Conservation (phyloP, 225 moss, liverwort and hornwort species). For the Thuidium tamariscinum region DNA sequence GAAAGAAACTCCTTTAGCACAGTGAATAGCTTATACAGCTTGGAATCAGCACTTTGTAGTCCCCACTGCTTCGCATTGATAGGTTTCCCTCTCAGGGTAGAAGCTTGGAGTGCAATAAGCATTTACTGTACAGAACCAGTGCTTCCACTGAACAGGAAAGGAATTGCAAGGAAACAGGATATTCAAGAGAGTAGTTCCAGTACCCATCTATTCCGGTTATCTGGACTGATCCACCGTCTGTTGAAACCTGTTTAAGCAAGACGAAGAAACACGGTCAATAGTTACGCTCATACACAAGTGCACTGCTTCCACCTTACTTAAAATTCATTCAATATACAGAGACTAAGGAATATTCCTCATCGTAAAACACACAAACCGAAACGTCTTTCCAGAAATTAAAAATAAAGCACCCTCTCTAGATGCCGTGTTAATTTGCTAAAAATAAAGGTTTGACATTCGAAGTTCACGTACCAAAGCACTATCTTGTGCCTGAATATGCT, state of each 20-base stretch:
- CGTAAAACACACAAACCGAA: background rate
- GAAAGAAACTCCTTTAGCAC: background rate
- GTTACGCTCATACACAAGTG: background rate
- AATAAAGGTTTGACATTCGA: background rate
- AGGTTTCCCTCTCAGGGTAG: background rate
- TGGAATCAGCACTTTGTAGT: background rate
- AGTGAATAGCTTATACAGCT: background rate
- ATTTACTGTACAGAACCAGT: background rate
- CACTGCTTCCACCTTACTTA: background rate
- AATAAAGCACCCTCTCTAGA: background rate
- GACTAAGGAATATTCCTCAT: background rate
- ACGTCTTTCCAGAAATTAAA: background rate
- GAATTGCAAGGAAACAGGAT: background rate
- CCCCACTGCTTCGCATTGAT: background rate
- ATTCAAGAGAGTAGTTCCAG: slow-evolving; percentile 1
- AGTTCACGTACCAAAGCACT: slow-evolving; percentile 25
- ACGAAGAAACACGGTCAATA: background rate
- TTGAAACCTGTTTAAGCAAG: slow-evolving; percentile 41
- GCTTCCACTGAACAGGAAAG: background rate
- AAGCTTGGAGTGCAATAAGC: background rate
- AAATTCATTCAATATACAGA: background rate
- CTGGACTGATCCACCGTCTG: slow-evolving; percentile 48
- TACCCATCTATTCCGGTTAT: slow-evolving; percentile 77
- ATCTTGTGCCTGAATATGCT: slow-evolving; percentile 68
- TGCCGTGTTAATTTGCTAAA: background rate